Percentiles rank a stretch among this genome's conserved stretches.
Evolutionary conservation across 306 rosid species (phyloP).

Genomic region (Trichosanthes truncata): DNA sequence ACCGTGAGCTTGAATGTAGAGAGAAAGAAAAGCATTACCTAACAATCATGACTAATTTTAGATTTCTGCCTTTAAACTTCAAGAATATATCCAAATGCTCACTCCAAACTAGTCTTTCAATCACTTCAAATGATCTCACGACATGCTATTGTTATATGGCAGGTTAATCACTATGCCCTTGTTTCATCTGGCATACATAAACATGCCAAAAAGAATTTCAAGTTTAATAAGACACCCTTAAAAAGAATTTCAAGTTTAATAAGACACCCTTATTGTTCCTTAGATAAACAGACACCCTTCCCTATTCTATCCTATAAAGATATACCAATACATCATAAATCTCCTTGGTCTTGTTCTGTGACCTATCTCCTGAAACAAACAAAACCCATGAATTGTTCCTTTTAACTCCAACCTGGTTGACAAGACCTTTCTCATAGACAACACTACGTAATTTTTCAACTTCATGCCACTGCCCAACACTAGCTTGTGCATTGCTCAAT

Average conservation of each 20-base stretch:
- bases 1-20: neutral
- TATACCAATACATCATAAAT: slow-evolving; percentile 25
- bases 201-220: neutral
- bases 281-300: neutral
- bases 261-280: neutral
- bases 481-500: slow-evolving; percentile 46
- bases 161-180: neutral
- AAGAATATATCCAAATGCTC: neutral
- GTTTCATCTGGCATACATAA: neutral
- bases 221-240: neutral
- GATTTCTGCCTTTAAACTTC: neutral
- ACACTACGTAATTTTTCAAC: slow-evolving; percentile 41
- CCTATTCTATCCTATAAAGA: slow-evolving; percentile 13
- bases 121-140: neutral
- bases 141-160: neutral
- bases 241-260: too few relatives aligned
- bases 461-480: slow-evolving; percentile 42
- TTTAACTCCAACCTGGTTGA: slow-evolving; percentile 51
- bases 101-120: neutral
- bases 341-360: slow-evolving; percentile 25
- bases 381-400: slow-evolving; percentile 35
- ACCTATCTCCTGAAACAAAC: slow-evolving; percentile 33
- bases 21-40: neutral
- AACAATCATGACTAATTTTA: neutral
- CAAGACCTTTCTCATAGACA: slow-evolving; percentile 35